Conservation (phyloP, 192 early-diverging fungal genomes). For the Entomortierella lignicola region DNA sequence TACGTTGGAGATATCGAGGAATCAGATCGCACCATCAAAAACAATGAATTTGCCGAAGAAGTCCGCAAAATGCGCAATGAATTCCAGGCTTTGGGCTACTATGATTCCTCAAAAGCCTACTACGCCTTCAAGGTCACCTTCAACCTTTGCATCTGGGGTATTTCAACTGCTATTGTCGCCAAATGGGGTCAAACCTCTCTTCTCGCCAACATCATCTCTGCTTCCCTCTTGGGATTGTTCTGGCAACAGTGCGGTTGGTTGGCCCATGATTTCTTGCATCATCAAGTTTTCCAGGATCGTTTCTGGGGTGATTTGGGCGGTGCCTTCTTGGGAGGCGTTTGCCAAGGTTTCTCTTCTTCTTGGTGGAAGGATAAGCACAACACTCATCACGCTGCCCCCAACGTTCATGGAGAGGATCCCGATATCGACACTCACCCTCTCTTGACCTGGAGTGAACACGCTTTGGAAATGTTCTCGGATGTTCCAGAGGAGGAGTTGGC, state of each 20-base stretch:
- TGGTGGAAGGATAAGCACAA: constrained; percentile 95
- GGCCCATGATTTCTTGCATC: constrained; percentile 85
- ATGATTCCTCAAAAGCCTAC: constrained; percentile 75
- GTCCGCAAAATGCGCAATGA: constrained; percentile 67
- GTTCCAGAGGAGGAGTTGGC: constrained; percentile 60
- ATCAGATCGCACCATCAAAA: constrained; percentile 59
- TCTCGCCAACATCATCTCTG: constrained; percentile 67
- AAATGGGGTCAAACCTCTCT: constrained; percentile 64
- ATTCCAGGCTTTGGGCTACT: constrained; percentile 67
- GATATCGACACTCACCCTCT: constrained; percentile 88
- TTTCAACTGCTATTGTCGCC: constrained; percentile 63
- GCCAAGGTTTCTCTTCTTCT: constrained; percentile 80
- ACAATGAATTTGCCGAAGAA: constrained; percentile 69
- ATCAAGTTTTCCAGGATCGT: constrained; percentile 82
- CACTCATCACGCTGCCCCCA: constrained; percentile 86
- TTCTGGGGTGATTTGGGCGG: constrained; percentile 70
- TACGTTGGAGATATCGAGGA: constrained; percentile 78
- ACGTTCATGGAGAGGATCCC: constrained; percentile 83
- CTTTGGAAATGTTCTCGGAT: constrained; percentile 61
- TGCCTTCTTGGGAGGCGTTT: constrained; percentile 78
- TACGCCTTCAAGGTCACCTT: constrained; percentile 70
- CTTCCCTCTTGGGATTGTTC: constrained; percentile 72
- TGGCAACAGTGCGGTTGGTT: constrained; percentile 91
- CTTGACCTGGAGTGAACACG: constrained; percentile 79
- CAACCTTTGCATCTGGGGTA: constrained; percentile 63